These are phyloP conservation scores for Paramecium caudatum DNA, from an alignment of 73 alveolate genomes.

Conservation along the genomic window DNA sequence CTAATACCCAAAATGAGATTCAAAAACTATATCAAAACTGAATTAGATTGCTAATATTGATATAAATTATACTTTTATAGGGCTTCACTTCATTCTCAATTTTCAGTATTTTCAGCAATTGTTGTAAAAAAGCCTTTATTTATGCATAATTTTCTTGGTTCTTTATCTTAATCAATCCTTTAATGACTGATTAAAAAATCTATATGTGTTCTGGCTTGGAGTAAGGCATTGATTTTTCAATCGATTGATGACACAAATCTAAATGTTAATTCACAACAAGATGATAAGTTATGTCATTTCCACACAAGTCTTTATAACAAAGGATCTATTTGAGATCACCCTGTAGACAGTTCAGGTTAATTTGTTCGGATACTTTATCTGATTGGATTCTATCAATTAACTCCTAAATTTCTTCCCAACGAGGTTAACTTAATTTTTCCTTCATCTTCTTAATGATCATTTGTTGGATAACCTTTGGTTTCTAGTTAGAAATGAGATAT, in stretches of 20 bases:
- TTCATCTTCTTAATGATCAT: not conserved
- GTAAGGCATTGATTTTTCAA: not conserved
- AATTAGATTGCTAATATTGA: conserved; percentile 18
- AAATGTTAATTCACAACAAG: not conserved
- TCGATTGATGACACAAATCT: not conserved
- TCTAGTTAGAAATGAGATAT: not conserved
- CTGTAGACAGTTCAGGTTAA: not conserved
- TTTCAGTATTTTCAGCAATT: not conserved
- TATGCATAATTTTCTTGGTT: not conserved
- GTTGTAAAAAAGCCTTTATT: not conserved
- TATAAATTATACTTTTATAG: not conserved
- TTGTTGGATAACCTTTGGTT: not conserved
- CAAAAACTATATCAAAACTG: not conserved
- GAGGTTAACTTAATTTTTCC: not conserved
- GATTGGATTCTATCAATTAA: not conserved
- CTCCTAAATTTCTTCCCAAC: not conserved
- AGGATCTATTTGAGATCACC: not conserved
- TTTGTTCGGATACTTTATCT: not conserved
- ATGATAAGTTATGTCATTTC: not conserved
- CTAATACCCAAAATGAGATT: not conserved
- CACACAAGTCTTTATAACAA: not conserved
- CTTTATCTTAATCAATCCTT: not conserved
- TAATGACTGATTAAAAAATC: not conserved
- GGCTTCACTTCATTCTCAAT: not conserved
- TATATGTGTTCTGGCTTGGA: not conserved